Conservation (phyloP, 441 rosid species). For the Daphne laureola region DNA sequence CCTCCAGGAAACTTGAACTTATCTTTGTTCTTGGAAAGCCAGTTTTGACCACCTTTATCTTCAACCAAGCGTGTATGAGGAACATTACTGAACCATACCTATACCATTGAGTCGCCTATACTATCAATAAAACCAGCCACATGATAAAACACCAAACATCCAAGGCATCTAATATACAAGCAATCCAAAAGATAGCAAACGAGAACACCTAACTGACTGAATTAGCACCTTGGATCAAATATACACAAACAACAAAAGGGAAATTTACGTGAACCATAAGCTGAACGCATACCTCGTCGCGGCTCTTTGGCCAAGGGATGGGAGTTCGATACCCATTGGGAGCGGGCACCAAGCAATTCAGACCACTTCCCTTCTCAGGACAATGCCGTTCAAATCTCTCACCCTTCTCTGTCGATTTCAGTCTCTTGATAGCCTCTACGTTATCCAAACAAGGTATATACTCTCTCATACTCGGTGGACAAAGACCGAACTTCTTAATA, state of each 20-base stretch:
- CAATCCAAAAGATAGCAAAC: no score
- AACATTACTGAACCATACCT: constrained; percentile 92
- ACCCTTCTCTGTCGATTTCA: constrained; percentile 68
- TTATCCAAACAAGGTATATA: constrained; percentile 91
- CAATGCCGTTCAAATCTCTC: constrained; percentile 86
- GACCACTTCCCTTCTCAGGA: constrained; percentile 44
- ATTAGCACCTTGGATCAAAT: not conserved
- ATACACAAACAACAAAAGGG: constrained; percentile 1
- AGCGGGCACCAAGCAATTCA: constrained; percentile 78
- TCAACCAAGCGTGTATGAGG: constrained; percentile 84
- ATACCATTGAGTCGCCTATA: constrained; percentile 13
- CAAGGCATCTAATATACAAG: not conserved
- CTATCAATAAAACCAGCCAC: constrained; percentile 10
- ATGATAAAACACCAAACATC: not conserved
- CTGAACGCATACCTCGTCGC: constrained; percentile 61
- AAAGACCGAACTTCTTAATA: constrained; percentile 35
- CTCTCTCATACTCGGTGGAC: constrained; percentile 61
- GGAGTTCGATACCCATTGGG: constrained; percentile 68
- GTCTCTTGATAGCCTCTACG: constrained; percentile 47
- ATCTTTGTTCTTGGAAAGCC: constrained; percentile 66
- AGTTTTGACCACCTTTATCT: constrained; percentile 97
- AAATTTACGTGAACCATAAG: constrained; percentile 7
- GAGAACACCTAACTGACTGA: no score
- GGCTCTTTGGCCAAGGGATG: constrained; percentile 92
- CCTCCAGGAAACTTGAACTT: constrained; percentile 97